Evolutionary conservation across 2,329 filamentous ascomycete genomes (phyloP).

Genomic region (Cadophora sp.): DNA sequence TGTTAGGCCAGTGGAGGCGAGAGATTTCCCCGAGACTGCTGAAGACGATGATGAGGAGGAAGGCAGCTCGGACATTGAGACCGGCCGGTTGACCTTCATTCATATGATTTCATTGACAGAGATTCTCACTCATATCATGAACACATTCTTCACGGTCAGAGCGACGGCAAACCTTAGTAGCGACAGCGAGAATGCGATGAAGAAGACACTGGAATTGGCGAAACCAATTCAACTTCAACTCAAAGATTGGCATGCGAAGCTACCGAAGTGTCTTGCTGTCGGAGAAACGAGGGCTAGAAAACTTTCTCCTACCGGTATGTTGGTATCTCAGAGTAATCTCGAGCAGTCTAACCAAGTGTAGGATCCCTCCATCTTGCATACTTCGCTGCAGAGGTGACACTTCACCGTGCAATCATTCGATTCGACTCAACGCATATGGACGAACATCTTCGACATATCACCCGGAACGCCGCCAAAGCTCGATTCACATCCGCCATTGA

Average conservation of each 20-base stretch:
- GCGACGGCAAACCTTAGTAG: slow-evolving; percentile 35
- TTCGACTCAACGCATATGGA: slow-evolving; percentile 45
- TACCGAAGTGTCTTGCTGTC: slow-evolving; percentile 53
- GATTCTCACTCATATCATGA: slow-evolving; percentile 58
- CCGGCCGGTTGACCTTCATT: slow-evolving; percentile 55
- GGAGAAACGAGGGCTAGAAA: slow-evolving; percentile 50
- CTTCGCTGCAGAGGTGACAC: slow-evolving; percentile 56
- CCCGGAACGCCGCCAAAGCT: slow-evolving; percentile 46
- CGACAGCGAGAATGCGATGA: slow-evolving; percentile 36
- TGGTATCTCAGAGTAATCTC: background rate
- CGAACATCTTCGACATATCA: slow-evolving; percentile 32
- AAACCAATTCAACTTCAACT: slow-evolving; percentile 55
- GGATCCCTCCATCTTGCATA: slow-evolving; percentile 58
- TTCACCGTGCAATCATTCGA: slow-evolving; percentile 57
- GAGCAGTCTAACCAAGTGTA: slow-evolving; percentile 19
- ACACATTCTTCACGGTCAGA: slow-evolving; percentile 52
- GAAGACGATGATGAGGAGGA: slow-evolving; percentile 40
- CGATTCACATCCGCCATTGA: slow-evolving; percentile 50
- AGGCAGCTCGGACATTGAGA: slow-evolving; percentile 51
- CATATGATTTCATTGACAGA: slow-evolving; percentile 57
- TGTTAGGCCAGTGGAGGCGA: slow-evolving; percentile 51
- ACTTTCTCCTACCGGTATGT: slow-evolving; percentile 46
- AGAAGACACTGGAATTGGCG: slow-evolving; percentile 52
- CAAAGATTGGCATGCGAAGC: slow-evolving; percentile 53
- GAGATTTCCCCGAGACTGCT: slow-evolving; percentile 51